Percentiles rank a stretch among this genome's conserved stretches.
Conservation (phyloP, 1,284 basidiomycete species). For the Pholiota adiposa region DNA sequence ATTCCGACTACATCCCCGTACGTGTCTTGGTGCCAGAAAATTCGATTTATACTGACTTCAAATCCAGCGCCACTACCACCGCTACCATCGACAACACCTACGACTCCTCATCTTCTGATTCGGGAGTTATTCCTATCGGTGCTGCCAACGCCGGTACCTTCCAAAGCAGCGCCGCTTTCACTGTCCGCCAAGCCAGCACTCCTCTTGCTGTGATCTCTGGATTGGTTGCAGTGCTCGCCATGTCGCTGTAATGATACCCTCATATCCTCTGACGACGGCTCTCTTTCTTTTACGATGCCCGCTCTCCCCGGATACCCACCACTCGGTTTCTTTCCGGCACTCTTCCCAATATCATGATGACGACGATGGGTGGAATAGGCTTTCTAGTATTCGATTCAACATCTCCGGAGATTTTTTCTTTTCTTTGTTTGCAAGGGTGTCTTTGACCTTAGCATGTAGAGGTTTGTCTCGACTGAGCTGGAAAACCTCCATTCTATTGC, state of each 20-base stretch:
- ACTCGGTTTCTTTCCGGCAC: slow-evolving; percentile 9
- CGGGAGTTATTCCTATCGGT: slow-evolving; percentile 38
- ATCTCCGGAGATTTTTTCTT: slow-evolving; percentile 23
- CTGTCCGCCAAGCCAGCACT: slow-evolving; percentile 38
- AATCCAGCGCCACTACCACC: slow-evolving; percentile 25
- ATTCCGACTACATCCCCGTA: slow-evolving; percentile 11
- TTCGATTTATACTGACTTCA: slow-evolving; percentile 6
- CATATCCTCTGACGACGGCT: slow-evolving; percentile 16
- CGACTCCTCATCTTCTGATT: slow-evolving; percentile 13
- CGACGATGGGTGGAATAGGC: slow-evolving; percentile 22
- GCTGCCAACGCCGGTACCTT: slow-evolving; percentile 58
- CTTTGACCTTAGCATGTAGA: slow-evolving; percentile 33
- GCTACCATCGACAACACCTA: slow-evolving; percentile 15
- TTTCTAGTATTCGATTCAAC: slow-evolving; percentile 26
- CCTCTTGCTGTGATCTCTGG: slow-evolving; percentile 43
- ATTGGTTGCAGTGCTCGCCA: slow-evolving; percentile 38
- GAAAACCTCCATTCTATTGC: slow-evolving; percentile 49
- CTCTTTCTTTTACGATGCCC: slow-evolving; percentile 13
- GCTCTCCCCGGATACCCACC: neutral
- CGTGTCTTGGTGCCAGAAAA: neutral
- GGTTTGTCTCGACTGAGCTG: slow-evolving; percentile 48
- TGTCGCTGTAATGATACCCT: slow-evolving; percentile 40
- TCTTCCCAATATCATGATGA: slow-evolving; percentile 18
- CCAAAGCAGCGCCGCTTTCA: slow-evolving; percentile 33
- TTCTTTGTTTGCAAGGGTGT: slow-evolving; percentile 21